Evolutionary conservation across 257 asterid species (phyloP), one percentile per base, ranked within the genome.

Genomic region (Sherardia arvensis): DNA sequence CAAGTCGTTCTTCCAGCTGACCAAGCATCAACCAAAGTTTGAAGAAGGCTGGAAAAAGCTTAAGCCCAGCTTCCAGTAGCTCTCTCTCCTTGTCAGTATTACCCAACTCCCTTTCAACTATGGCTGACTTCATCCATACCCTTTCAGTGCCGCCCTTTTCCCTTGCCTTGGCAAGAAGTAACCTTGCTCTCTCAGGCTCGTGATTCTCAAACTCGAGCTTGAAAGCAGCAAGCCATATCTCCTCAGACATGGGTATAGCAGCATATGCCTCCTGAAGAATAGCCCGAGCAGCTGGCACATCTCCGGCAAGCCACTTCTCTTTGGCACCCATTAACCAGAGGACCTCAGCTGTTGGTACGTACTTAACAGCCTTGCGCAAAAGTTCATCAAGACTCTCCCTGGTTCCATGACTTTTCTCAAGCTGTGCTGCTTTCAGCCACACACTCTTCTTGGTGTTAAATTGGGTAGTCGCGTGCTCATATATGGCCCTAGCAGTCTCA

Each of bases 281-380:
- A n/a, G 88, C 91, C 48, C 96, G 78, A 61, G 96, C 98, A 25
- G 98, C 82, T 27, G 91, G 98, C 26, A 91, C 98, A 69, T 88
- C 98, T 57, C 94, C 96, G 54, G 98, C 98, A 66, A 91, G 96
- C 98, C 98, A 91, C 87, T 91, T 91, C 67, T 91, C 98, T 70
- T 91, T 91, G 58, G 98, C 96, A 33, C 96, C 98, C 96, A 91
- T 88, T 48, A 91, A 82, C 98, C 98, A 91, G 61, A 91, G 74
- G 72, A 84, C 90, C 62, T 91, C 94, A 30, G 98, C 98, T 66
- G 81, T 86, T 0, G 98, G 98, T 61, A 88, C 86, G 65, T 88
- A 91, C 2, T 86, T 86, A 62, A 91, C 98, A 8, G 98, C 98
- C 83, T 77, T 88, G 18, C 91, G 88, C 48, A 91, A 79, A 17